phyloP scores from a whole-genome alignment of 139 green algal species.

The Deuterostichococcus epilithicus region DNA sequence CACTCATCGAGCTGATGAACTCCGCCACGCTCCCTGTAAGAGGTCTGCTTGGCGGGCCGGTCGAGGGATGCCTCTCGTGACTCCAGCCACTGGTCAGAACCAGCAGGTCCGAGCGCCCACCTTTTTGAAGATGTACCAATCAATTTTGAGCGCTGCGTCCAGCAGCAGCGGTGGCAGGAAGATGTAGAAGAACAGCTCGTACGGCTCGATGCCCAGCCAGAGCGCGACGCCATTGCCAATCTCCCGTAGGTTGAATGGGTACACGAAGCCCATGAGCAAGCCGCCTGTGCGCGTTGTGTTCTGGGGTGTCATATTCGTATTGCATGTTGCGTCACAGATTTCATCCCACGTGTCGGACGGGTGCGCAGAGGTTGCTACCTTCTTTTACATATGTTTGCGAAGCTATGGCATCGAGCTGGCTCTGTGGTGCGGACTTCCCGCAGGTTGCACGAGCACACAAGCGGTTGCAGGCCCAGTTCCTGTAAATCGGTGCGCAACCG shows the following conservation, averaged over 20 bases:
- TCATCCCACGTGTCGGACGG: too few species aligned
- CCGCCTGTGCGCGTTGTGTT: conserved; percentile 31
- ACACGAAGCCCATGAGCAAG: conserved; percentile 41
- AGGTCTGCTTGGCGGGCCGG: conserved; percentile 7
- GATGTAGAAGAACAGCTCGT: conserved; percentile 81
- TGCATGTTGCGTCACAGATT: too few species aligned
- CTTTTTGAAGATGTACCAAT: conserved; percentile 89
- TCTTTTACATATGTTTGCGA: too few species aligned
- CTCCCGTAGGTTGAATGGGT: conserved; percentile 54
- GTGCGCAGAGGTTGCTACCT: too few species aligned
- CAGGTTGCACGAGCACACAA: too few species aligned
- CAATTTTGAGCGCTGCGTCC: conserved; percentile 67
- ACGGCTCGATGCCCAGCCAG: conserved; percentile 76
- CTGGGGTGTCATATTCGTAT: too few species aligned
- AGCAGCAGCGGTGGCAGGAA: conserved; percentile 80
- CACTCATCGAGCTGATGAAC: too few species aligned
- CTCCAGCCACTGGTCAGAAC: too few species aligned
- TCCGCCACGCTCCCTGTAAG: not conserved
- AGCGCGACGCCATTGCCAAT: conserved; percentile 70
- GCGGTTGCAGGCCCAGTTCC: too few species aligned
- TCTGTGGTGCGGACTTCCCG: too few species aligned
- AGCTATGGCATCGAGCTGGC: too few species aligned
- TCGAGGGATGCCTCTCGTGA: not conserved
- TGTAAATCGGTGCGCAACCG: too few species aligned
- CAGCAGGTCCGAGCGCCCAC: conserved; percentile 26